Percentiles rank a stretch among this genome's conserved stretches.
Evolutionary conservation across 2,329 filamentous ascomycete genomes (phyloP).

Genomic region (Achaetomium macrosporum): DNA sequence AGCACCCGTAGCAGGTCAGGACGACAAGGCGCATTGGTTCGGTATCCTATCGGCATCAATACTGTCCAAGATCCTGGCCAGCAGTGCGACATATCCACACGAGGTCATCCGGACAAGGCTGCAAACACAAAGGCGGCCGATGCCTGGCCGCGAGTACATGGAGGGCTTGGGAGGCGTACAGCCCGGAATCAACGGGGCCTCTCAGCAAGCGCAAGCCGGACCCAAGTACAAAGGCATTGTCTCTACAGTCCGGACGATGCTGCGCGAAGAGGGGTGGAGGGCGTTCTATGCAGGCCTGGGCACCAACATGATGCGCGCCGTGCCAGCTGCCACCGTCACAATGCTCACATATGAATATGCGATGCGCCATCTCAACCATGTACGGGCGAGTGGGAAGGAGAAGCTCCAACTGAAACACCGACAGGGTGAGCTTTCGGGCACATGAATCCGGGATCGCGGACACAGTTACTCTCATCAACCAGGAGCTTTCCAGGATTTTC

Average conservation of each 20-base stretch:
- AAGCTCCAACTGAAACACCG: conserved; percentile 25
- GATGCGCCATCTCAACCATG: conserved; percentile 48
- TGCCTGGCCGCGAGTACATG: conserved; percentile 48
- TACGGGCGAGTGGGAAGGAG: conserved; percentile 35
- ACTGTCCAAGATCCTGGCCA: conserved; percentile 88
- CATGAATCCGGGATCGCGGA: neutral
- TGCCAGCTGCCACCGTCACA: conserved; percentile 92
- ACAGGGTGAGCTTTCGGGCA: conserved; percentile 4
- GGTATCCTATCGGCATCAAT: conserved; percentile 86
- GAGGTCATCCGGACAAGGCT: conserved; percentile 91
- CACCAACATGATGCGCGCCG: conserved; percentile 92
- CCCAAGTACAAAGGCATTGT: conserved; percentile 72
- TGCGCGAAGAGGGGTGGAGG: conserved; percentile 87
- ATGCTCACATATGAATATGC: conserved; percentile 93
- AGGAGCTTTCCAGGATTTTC: neutral
- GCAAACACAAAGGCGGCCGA: conserved; percentile 81
- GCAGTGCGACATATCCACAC: conserved; percentile 92
- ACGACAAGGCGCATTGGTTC: conserved; percentile 64
- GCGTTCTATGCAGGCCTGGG: conserved; percentile 97
- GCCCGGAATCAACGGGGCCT: conserved; percentile 43
- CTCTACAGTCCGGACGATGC: conserved; percentile 75
- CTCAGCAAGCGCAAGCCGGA: conserved; percentile 22
- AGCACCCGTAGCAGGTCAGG: conserved; percentile 46
- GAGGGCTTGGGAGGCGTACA: conserved; percentile 42
- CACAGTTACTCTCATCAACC: neutral